Conservation (phyloP, 2,329 filamentous ascomycete species). For the Colletotrichum sp. region DNA sequence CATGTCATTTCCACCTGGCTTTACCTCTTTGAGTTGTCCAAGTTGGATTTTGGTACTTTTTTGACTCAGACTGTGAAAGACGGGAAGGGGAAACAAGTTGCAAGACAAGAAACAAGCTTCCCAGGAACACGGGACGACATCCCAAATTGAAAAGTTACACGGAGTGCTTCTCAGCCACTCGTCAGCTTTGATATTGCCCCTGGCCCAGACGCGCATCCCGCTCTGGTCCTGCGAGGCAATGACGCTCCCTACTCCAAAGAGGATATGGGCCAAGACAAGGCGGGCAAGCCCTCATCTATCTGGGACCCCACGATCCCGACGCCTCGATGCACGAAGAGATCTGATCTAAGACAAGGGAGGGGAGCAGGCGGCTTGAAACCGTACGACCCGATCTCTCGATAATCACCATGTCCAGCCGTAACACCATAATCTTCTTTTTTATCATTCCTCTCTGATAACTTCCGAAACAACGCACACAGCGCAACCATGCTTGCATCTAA, state of each 20-base stretch:
- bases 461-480: not conserved
- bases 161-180: not conserved
- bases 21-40: not conserved
- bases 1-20: not conserved
- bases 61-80: not conserved
- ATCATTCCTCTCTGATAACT: not conserved
- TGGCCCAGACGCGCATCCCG: not conserved
- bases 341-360: not conserved
- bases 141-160: not conserved
- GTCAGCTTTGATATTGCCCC: not conserved
- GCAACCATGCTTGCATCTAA: not conserved
- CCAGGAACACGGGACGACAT: not conserved
- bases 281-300: not conserved
- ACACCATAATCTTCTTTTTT: not conserved
- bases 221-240: not conserved
- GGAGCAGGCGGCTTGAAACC: not conserved
- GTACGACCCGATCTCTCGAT: conserved; percentile 15
- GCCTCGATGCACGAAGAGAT: not conserved
- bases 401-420: not conserved
- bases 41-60: not conserved
- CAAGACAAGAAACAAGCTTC: not conserved
- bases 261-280: not conserved
- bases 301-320: not conserved
- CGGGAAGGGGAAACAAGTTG: not conserved
- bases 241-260: not conserved